Conservation (phyloP, 805 yeast species). For the Candida glaebosa region DNA sequence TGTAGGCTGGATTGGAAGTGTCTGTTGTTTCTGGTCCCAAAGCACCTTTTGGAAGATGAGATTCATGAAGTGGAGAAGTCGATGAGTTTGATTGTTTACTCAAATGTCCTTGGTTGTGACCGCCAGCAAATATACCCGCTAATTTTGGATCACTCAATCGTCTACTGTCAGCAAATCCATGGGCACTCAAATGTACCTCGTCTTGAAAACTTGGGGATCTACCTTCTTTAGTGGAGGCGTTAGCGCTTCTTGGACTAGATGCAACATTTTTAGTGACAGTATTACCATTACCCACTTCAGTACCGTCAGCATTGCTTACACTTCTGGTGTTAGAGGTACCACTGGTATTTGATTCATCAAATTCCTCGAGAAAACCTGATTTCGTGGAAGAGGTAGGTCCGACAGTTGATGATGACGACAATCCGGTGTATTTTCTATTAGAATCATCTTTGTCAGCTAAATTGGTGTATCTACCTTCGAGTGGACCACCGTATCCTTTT, state of each 20-base stretch:
- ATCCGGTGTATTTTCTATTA: neutral
- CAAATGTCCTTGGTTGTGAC: neutral
- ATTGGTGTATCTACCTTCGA: slow-evolving; percentile 1
- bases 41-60: neutral
- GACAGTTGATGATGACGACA: neutral
- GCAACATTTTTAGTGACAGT: neutral
- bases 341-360: neutral
- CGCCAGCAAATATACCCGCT: neutral
- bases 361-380: slow-evolving; percentile 4
- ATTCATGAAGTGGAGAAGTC: neutral
- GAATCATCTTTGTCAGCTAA: neutral
- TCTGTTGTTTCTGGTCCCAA: neutral
- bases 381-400: slow-evolving; percentile 1
- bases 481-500: slow-evolving; percentile 4
- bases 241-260: neutral
- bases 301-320: neutral
- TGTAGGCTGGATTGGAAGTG: no score
- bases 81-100: neutral
- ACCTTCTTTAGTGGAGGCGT: neutral
- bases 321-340: no score
- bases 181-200: no score
- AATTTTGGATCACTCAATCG: neutral
- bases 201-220: neutral
- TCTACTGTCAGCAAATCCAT: neutral
- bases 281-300: neutral